Base-by-base conservation (phyloP, 2,329 filamentous ascomycete genomes). In the Cladosporium sp. region DNA sequence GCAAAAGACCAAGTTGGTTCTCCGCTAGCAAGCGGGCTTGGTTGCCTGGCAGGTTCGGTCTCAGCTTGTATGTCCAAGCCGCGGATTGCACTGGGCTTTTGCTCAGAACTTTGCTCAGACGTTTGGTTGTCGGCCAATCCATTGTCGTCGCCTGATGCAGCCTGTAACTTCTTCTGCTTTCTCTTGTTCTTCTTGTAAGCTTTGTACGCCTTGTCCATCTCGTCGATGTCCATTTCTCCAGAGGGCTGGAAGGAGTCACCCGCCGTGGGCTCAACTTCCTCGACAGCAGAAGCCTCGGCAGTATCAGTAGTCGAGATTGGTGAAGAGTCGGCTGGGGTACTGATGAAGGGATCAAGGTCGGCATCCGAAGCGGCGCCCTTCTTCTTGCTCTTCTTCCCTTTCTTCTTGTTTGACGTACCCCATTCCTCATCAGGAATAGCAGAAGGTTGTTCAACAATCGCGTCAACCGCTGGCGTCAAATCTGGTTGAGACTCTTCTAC, bases 341-440 rank as follows among this genome's bases (percentile, higher is more conserved):
- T 59, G n/a, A 51, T 32, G 40, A 52, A 42, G 12, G 45, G 49
- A 24, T 64, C 56, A 20, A 53, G 40, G 34, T 58, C 49, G 34
- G 45, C 10, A 12, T 19, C 56, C 55, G 66, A 68, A 65, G 77
- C 75, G 66, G 77, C 78, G 6, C 66, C 64, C 61, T 75, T 76
- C 66, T 74, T 77, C 25, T 64, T 65, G 63, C 74, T 76, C 61
- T 74, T 76, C 34, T 49, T 49, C 1, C 36, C 45, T 35, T 49
- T 50, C 42, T 56, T 56, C 24, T 57, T 57, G 48, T 17, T 53
- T 32, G 48, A 22, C 25, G 45, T n/a, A 10, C 32, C 54, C 54
- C 54, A 57, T 3, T 57, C 54, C 22, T 59, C 61, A 35, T 45
- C 60, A 10, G 28, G 34, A 1, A 34, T 40, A 52, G 35, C 35